phyloP scores from a whole-genome alignment of 2,329 filamentous ascomycete species.

The Mycocentrospora acerina region DNA sequence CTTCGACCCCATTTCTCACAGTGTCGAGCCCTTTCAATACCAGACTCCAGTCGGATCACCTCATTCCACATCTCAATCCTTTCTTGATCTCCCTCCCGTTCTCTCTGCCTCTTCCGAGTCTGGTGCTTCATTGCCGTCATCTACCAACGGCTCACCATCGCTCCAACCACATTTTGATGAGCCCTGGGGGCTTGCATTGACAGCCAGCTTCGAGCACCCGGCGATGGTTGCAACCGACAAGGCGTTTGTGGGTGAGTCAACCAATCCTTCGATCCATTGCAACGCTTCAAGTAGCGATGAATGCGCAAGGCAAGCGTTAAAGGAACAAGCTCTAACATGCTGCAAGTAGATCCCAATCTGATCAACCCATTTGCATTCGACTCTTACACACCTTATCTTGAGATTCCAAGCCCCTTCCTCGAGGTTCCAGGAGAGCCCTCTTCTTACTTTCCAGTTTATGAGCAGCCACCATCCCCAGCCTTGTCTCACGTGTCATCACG shows the following conservation, averaged over 20 bases:
- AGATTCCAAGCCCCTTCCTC: conserved; percentile 41
- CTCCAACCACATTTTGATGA: conserved; percentile 62
- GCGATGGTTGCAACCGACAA: conserved; percentile 50
- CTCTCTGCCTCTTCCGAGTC: conserved; percentile 54
- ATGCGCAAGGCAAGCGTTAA: too few species aligned
- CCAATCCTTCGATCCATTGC: conserved; percentile 47
- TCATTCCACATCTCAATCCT: conserved; percentile 48
- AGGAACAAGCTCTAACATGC: conserved; percentile 21
- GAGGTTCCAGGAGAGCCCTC: too few species aligned
- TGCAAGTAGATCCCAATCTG: conserved; percentile 56
- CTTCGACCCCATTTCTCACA: conserved; percentile 39
- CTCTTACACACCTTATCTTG: conserved; percentile 45
- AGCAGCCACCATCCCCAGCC: conserved; percentile 63
- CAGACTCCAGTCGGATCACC: conserved; percentile 47
- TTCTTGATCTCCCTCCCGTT: conserved; percentile 49
- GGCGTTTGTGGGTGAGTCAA: conserved; percentile 53
- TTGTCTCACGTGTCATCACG: conserved; percentile 56
- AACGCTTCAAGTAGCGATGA: too few species aligned
- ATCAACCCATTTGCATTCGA: conserved; percentile 54
- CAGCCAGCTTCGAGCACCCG: conserved; percentile 59
- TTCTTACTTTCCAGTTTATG: conserved; percentile 42
- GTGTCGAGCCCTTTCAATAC: conserved; percentile 40
- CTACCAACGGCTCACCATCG: conserved; percentile 55
- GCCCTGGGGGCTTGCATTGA: conserved; percentile 62
- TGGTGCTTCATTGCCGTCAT: conserved; percentile 54